Conservation (phyloP, 1,284 basidiomycete genomes). For the Naganishia sp. region DNA sequence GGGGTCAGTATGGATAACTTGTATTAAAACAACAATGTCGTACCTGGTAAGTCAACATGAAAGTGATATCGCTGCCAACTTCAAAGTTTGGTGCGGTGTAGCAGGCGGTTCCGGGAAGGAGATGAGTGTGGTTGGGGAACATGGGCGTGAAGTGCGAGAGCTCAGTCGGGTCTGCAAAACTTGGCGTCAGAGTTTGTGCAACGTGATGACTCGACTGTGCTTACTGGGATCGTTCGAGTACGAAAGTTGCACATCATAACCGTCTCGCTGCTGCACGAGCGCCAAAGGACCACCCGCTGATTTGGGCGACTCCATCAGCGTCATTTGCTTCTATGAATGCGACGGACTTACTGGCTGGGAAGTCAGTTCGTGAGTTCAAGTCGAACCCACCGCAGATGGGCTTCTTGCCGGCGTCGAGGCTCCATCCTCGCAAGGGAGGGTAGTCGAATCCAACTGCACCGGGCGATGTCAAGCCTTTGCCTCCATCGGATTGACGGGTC, state of each 20-base stretch:
- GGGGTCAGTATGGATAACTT: not conserved
- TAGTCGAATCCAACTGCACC: slow-evolving; percentile 24
- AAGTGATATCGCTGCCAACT: slow-evolving; percentile 19
- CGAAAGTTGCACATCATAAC: slow-evolving; percentile 24
- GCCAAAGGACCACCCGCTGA: slow-evolving; percentile 19
- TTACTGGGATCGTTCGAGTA: slow-evolving; percentile 21
- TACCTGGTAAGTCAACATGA: slow-evolving; percentile 28
- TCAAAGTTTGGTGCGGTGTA: slow-evolving; percentile 24
- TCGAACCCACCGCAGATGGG: slow-evolving; percentile 26
- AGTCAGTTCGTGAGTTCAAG: slow-evolving; percentile 14
- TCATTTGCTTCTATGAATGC: not conserved
- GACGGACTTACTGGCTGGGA: slow-evolving; percentile 8
- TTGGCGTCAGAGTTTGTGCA: not conserved
- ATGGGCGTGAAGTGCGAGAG: slow-evolving; percentile 26
- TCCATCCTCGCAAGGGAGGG: slow-evolving; percentile 23
- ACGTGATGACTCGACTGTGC: not conserved
- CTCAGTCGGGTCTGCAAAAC: slow-evolving; percentile 12
- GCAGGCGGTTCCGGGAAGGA: slow-evolving; percentile 21
- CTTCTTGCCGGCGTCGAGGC: slow-evolving; percentile 22
- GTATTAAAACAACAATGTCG: not conserved
- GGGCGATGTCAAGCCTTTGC: slow-evolving; percentile 14
- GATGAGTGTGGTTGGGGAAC: slow-evolving; percentile 25
- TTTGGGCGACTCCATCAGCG: too few species aligned
- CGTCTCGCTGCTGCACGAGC: slow-evolving; percentile 25
- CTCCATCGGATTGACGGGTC: slow-evolving; percentile 19